Conservation (phyloP, 1,284 basidiomycete genomes). For the Laetiporus sulphureus region DNA sequence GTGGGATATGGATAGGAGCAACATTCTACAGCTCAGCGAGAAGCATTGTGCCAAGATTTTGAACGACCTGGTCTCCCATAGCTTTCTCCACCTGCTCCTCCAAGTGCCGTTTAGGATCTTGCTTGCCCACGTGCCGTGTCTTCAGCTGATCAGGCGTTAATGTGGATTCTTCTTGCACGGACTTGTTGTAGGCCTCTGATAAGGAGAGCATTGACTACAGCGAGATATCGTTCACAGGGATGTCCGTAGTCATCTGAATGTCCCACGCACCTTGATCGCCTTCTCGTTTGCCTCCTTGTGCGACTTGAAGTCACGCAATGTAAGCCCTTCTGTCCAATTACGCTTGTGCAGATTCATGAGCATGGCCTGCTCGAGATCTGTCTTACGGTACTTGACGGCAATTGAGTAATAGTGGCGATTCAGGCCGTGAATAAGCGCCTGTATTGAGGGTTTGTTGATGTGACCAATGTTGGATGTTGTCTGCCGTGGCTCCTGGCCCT, state of each 20-base stretch:
- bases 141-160: constrained; percentile 87
- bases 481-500: constrained; percentile 93
- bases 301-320: constrained; percentile 80
- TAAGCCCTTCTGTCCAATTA: constrained; percentile 96
- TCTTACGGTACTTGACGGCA: constrained; percentile 95
- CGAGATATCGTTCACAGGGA: not conserved
- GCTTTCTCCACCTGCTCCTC: constrained; percentile 96
- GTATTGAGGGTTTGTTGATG: constrained; percentile 97
- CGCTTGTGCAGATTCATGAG: constrained; percentile 96
- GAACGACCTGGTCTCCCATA: constrained; percentile 93
- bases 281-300: constrained; percentile 86
- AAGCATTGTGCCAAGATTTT: constrained; percentile 89
- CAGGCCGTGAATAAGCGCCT: constrained; percentile 91
- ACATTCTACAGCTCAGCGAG: constrained; percentile 68
- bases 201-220: constrained; percentile 84
- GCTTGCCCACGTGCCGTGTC: constrained; percentile 95
- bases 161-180: constrained; percentile 92
- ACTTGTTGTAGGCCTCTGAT: constrained; percentile 91
- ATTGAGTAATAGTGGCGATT: constrained; percentile 97
- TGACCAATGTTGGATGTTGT: constrained; percentile 99
- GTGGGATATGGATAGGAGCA: constrained; percentile 3
- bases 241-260: no score
- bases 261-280: constrained; percentile 82
- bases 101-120: constrained; percentile 94
- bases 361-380: constrained; percentile 97